Evolutionary conservation across 1,139 yeast species (phyloP).

Genomic region (Debaryomycetaceae sp.): DNA sequence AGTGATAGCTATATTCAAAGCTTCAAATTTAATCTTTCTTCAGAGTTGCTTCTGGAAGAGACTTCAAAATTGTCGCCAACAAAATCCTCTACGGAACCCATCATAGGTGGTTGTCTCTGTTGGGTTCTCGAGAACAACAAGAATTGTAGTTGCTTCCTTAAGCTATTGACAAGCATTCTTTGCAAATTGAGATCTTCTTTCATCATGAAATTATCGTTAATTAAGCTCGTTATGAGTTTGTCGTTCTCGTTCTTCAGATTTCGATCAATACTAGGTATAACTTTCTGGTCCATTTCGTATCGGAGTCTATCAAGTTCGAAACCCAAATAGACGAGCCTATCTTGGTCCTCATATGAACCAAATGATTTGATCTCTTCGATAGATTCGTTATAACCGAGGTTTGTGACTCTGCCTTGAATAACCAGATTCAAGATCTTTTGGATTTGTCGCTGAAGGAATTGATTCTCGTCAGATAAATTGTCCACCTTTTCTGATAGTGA

Average conservation of each 20-base stretch:
- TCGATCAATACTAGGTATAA: constrained; percentile 36
- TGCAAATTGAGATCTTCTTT: constrained; percentile 50
- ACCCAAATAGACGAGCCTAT: constrained; percentile 30
- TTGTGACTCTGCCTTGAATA: constrained; percentile 50
- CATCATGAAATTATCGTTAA: constrained; percentile 43
- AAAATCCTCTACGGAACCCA: constrained; percentile 4
- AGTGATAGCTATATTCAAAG: constrained; percentile 6
- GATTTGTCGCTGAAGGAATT: constrained; percentile 39
- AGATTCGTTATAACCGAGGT: constrained; percentile 47
- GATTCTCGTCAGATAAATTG: constrained; percentile 21
- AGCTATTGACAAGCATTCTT: constrained; percentile 41
- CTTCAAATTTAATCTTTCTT: constrained; percentile 37
- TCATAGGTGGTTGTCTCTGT: not conserved
- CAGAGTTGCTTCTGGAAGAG: constrained; percentile 30
- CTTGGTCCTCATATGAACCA: constrained; percentile 20
- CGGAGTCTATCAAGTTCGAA: constrained; percentile 41
- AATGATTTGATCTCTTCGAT: constrained; percentile 42
- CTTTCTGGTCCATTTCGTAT: constrained; percentile 40
- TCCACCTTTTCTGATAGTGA: constrained; percentile 18
- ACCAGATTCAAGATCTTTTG: constrained; percentile 46
- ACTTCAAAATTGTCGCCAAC: constrained; percentile 15
- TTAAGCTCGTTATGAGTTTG: constrained; percentile 33
- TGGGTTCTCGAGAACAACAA: constrained; percentile 35
- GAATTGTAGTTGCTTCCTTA: constrained; percentile 52
- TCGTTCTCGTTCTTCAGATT: constrained; percentile 33